A percentile compares a stretch with the other conserved stretches of the same genome.
phyloP scores from a whole-genome alignment of 2,329 filamentous ascomycete species.

The Cadophora sp. region DNA sequence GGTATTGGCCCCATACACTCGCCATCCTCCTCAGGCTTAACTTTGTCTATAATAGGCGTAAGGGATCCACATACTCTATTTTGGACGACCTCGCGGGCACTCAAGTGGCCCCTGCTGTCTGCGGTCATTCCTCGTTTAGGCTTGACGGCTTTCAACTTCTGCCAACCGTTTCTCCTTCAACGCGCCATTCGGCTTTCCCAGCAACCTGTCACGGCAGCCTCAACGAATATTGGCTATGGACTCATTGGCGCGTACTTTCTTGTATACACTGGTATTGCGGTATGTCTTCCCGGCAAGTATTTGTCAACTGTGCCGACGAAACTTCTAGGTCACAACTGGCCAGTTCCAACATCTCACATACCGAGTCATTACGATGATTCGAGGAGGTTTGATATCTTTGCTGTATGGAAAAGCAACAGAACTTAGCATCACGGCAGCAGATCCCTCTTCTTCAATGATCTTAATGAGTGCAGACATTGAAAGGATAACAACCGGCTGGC shows the following conservation, averaged over 20 bases:
- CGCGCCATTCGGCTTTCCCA: background rate
- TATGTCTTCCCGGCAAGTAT: background rate
- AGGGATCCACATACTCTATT: background rate
- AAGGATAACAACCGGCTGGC: slow-evolving; percentile 1
- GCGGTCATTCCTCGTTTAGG: background rate
- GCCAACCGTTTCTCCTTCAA: slow-evolving; percentile 8
- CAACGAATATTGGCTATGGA: slow-evolving; percentile 4
- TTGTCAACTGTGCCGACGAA: background rate
- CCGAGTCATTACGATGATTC: slow-evolving; percentile 1
- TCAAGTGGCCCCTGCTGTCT: background rate
- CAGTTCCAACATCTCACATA: background rate
- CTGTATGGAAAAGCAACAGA: background rate
- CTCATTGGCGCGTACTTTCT: slow-evolving; percentile 2
- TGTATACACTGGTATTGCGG: slow-evolving; percentile 4
- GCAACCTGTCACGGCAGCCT: background rate
- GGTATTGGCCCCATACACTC: background rate
- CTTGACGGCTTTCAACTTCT: background rate
- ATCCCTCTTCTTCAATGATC: background rate
- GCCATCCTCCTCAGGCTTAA: background rate
- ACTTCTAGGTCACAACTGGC: background rate
- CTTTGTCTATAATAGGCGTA: background rate
- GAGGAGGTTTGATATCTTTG: background rate
- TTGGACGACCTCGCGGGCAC: background rate
- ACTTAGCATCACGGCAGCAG: background rate
- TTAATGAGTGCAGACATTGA: slow-evolving; percentile 11